Evolutionary conservation across 2,329 filamentous ascomycete genomes (phyloP).

Genomic region (Pyrenophora tritici-repentis): DNA sequence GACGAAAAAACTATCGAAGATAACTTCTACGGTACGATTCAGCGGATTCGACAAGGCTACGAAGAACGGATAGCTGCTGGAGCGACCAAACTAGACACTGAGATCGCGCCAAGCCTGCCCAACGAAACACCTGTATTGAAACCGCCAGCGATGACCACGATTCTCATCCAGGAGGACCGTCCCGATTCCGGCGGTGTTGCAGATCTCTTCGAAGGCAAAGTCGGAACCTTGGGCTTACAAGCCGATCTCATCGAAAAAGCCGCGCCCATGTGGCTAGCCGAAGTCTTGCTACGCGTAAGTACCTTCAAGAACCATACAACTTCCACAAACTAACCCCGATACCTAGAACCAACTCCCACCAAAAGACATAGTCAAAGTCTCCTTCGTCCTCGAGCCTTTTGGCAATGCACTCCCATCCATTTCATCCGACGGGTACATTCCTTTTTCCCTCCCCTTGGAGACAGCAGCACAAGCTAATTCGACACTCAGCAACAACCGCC

Average conservation of each 20-base stretch:
- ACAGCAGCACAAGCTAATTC: constrained; percentile 33
- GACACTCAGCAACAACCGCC: constrained; percentile 71
- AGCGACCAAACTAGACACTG: constrained; percentile 60
- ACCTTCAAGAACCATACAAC: neutral
- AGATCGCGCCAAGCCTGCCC: constrained; percentile 70
- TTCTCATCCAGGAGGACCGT: constrained; percentile 69
- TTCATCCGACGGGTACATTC: constrained; percentile 68
- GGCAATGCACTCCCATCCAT: constrained; percentile 76
- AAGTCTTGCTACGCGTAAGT: constrained; percentile 73
- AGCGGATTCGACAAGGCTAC: constrained; percentile 74
- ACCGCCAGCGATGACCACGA: constrained; percentile 66
- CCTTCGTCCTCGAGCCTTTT: constrained; percentile 85
- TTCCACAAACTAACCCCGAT: neutral
- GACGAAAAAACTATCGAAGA: constrained; percentile 77
- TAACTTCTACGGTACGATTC: constrained; percentile 72
- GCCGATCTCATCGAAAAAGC: constrained; percentile 83
- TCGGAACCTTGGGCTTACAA: constrained; percentile 75
- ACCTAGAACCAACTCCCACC: constrained; percentile 73
- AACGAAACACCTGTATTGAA: constrained; percentile 78
- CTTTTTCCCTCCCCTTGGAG: constrained; percentile 30
- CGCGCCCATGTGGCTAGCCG: constrained; percentile 89
- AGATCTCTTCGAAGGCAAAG: constrained; percentile 89
- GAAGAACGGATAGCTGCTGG: constrained; percentile 66
- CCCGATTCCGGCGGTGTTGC: constrained; percentile 69
- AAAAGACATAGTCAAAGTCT: constrained; percentile 97